A percentile compares a stretch with the other conserved stretches of the same genome.
phyloP scores from a whole-genome alignment of 2,329 filamentous ascomycete species.

The Cercospora brassicicola region DNA sequence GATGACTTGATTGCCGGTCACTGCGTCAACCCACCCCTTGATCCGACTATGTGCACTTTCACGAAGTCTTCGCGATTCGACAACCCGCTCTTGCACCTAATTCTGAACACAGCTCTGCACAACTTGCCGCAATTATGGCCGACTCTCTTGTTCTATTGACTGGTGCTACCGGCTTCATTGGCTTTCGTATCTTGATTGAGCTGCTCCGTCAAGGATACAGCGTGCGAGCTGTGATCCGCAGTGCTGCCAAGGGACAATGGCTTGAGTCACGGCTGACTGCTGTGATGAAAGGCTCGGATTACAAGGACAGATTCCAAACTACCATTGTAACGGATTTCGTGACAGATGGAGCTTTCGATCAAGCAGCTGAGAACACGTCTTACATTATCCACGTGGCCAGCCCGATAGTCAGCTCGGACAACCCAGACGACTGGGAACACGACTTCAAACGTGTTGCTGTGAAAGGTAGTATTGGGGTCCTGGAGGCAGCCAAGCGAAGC shows the following conservation, averaged over 20 bases:
- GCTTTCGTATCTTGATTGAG: slow-evolving; percentile 39
- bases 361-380: slow-evolving; percentile 37
- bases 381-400: slow-evolving; percentile 36
- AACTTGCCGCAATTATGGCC: slow-evolving; percentile 6
- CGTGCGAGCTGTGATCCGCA: slow-evolving; percentile 43
- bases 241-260: slow-evolving; percentile 35
- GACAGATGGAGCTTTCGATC: slow-evolving; percentile 38
- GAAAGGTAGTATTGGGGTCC: slow-evolving; percentile 41
- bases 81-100: not conserved
- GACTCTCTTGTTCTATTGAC: slow-evolving; percentile 38
- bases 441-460: slow-evolving; percentile 33
- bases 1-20: not conserved
- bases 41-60: not conserved
- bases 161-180: slow-evolving; percentile 44
- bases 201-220: slow-evolving; percentile 41
- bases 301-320: slow-evolving; percentile 34
- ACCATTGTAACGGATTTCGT: slow-evolving; percentile 39
- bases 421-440: slow-evolving; percentile 7
- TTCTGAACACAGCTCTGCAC: not conserved
- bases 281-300: not conserved
- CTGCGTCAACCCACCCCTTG: not conserved
- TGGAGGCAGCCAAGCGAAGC: slow-evolving; percentile 41
- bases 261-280: slow-evolving; percentile 28
- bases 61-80: not conserved
- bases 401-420: slow-evolving; percentile 25